Evolutionary conservation across 2,329 filamentous ascomycete species (phyloP).

Genomic region (Phyllosticta ampelicida): DNA sequence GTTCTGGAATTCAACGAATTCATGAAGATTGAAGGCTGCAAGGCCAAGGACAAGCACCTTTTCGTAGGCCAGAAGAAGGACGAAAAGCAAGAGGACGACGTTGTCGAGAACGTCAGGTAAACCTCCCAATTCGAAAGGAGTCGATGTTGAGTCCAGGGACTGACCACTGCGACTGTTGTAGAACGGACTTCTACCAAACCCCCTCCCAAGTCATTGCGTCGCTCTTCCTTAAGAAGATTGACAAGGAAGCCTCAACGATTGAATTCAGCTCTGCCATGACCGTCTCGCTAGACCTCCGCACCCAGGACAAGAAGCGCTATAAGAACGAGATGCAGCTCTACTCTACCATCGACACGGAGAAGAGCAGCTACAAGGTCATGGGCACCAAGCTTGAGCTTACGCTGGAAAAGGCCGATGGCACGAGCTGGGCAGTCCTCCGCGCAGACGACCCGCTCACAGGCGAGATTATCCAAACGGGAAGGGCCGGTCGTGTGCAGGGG

Average conservation of each 20-base stretch:
- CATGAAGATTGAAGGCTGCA: conserved; percentile 88
- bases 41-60: conserved; percentile 68
- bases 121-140: neutral
- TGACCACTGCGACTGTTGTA: conserved; percentile 21
- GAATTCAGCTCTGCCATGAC: conserved; percentile 50
- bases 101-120: conserved; percentile 65
- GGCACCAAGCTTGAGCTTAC: conserved; percentile 82
- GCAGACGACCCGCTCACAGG: conserved; percentile 62
- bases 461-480: conserved; percentile 83
- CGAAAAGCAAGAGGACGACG: conserved; percentile 61
- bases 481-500: conserved; percentile 37
- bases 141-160: neutral
- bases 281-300: conserved; percentile 72
- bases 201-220: conserved; percentile 73
- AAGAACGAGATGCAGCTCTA: conserved; percentile 63
- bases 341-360: conserved; percentile 61
- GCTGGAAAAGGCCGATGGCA: conserved; percentile 60
- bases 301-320: conserved; percentile 76
- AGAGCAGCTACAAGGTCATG: conserved; percentile 69
- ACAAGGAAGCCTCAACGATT: conserved; percentile 66
- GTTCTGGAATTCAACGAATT: conserved; percentile 98
- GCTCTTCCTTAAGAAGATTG: conserved; percentile 94
- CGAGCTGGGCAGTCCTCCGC: conserved; percentile 75
- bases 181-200: conserved; percentile 93
- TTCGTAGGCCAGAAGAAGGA: conserved; percentile 67